Evolutionary conservation across 2,329 filamentous ascomycete species (phyloP), one percentile per base, ranked within the genome.

Genomic region (Pseudogymnoascus sp.): DNA sequence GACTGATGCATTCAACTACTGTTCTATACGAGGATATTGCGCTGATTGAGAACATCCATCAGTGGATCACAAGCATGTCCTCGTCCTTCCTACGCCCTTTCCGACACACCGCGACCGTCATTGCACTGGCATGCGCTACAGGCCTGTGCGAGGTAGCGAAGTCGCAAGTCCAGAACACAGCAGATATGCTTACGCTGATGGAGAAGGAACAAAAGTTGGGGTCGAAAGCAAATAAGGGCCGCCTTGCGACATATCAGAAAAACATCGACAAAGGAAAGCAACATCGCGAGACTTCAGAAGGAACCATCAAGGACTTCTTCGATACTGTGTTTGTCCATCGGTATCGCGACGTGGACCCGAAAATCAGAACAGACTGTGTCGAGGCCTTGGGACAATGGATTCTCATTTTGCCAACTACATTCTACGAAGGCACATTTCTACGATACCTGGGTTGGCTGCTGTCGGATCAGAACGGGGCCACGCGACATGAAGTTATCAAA

Each of bases 361-460:
- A 85, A 69, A 96, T 99, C 67, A 85, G 94, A 61, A 86, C 88
- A 0, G 93, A 97, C 70, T 97, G 93, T 71, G 87, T 96, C 23
- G 86, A 89, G 66, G 91, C 91, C 12, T 80, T 99, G 7, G 92
- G 92, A 28, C 83, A 86, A 41, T 99, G 94, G 94, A 95, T 97
- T 68, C 83, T 87, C 72, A 84, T 84, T 9, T 85, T 96, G 60
- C 91, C 92, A 2, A 91, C 91, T 55, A 83, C 90, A 52, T 99
- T 96, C 76, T 91, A 97, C 74, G 90, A 97, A 67, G 91, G 91
- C 1, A 83, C 88, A 68, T 96, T 96, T 75, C 79, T 99, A 60
- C 87, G 94, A 64, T 99, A 99, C 71, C 80, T 99, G 5, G 94
- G 94, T 60, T 99, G 94, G 94, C 87, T 96, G 71, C 81, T 99